phyloP scores from a whole-genome alignment of 495 filamentous ascomycete genomes.

The Viridothelium virens region DNA sequence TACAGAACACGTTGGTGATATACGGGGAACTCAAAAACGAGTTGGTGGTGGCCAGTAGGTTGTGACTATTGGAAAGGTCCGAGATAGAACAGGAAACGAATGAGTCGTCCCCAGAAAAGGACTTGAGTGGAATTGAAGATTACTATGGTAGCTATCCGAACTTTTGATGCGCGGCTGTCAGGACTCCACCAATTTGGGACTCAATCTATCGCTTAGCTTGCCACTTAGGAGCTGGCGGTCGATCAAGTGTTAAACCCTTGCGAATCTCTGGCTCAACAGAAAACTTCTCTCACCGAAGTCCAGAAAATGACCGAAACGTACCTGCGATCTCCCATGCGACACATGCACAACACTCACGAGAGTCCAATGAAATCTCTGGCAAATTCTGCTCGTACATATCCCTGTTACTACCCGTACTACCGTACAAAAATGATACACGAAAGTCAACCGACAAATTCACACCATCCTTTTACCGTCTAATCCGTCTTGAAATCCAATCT shows the following conservation, averaged over 20 bases:
- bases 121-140: neutral
- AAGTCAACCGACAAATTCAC: neutral
- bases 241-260: neutral
- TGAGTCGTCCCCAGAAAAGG: neutral
- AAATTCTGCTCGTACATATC: neutral
- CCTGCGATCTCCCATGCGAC: too few relatives aligned
- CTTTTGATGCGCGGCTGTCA: constrained; percentile 5
- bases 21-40: neutral
- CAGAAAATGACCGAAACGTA: neutral
- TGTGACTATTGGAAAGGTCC: too few relatives aligned
- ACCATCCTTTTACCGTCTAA: constrained; percentile 2
- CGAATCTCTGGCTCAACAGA: neutral
- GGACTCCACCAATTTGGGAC: neutral
- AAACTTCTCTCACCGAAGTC: neutral
- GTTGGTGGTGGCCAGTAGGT: too few relatives aligned
- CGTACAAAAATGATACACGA: too few relatives aligned
- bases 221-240: neutral
- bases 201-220: neutral
- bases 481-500: constrained; percentile 23
- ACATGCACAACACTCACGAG: too few relatives aligned
- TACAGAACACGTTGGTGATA: neutral
- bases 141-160: neutral
- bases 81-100: too few relatives aligned
- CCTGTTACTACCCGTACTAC: too few relatives aligned
- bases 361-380: neutral